These are phyloP conservation scores for Ajuga chamaepitys DNA, from an alignment of 257 asterid species.

Conservation along the genomic window DNA sequence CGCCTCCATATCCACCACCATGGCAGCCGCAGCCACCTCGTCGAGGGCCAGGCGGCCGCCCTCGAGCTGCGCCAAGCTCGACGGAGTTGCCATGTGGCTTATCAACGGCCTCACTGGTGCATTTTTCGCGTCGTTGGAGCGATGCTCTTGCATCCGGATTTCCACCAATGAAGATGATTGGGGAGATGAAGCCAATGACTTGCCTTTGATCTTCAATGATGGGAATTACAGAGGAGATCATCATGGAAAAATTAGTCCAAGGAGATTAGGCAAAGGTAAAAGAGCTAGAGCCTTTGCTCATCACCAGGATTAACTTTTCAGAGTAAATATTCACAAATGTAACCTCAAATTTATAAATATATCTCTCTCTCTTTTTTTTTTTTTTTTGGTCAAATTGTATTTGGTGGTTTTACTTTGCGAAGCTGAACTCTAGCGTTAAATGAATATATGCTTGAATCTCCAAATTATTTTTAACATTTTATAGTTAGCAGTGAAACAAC, in stretches of 20 bases:
- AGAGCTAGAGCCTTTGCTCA: slow-evolving; percentile 19
- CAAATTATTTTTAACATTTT: not conserved
- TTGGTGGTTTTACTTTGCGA: slow-evolving; percentile 4
- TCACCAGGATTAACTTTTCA: slow-evolving; percentile 4
- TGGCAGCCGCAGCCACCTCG: slow-evolving; percentile 29
- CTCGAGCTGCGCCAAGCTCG: slow-evolving; percentile 41
- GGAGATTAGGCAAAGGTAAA: slow-evolving; percentile 36
- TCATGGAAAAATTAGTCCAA: slow-evolving; percentile 22
- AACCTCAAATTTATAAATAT: not conserved
- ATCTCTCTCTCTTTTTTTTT: not conserved
- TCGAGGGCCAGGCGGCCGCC: slow-evolving; percentile 27
- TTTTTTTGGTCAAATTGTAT: too few species aligned
- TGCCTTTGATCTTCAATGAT: slow-evolving; percentile 52
- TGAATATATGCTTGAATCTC: slow-evolving; percentile 6
- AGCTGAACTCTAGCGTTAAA: not conserved
- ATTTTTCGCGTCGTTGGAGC: slow-evolving; percentile 70
- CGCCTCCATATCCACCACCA: slow-evolving; percentile 19
- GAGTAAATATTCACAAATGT: not conserved
- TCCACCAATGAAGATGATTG: slow-evolving; percentile 49
- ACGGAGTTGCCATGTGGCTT: slow-evolving; percentile 70
- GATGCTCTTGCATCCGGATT: slow-evolving; percentile 74
- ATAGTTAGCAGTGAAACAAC: too few species aligned
- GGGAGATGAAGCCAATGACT: slow-evolving; percentile 45
- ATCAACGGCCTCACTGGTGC: slow-evolving; percentile 58
- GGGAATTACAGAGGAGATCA: slow-evolving; percentile 19